These are phyloP conservation scores for Irpex lacteus DNA, from an alignment of 1,284 basidiomycete genomes.

Conservation along the genomic window DNA sequence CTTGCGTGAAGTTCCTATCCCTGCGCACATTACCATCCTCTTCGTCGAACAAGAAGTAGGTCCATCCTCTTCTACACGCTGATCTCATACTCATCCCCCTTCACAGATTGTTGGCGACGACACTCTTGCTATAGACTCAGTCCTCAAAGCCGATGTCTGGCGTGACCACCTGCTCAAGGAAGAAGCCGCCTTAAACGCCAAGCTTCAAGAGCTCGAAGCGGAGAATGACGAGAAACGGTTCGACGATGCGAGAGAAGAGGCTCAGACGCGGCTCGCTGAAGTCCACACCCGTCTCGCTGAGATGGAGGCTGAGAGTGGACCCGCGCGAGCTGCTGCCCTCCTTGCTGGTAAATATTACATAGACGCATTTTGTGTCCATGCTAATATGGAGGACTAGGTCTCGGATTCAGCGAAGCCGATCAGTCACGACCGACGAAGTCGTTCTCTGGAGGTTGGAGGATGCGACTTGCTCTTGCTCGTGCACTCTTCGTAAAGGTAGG, in stretches of 20 bases:
- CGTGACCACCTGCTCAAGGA: constrained; percentile 86
- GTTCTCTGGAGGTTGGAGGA: constrained; percentile 98
- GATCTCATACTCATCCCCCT: background rate
- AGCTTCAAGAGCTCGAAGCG: constrained; percentile 68
- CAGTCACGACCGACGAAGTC: constrained; percentile 80
- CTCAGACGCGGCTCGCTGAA: constrained; percentile 83
- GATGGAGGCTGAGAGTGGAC: constrained; percentile 98
- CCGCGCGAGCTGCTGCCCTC: constrained; percentile 86
- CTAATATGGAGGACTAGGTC: constrained; percentile 41
- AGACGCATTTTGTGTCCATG: background rate
- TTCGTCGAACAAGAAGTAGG: constrained; percentile 97
- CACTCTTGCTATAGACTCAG: constrained; percentile 88
- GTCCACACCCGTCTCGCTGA: constrained; percentile 90
- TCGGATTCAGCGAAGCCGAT: constrained; percentile 90
- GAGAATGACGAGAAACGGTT: constrained; percentile 77
- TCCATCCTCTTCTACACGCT: constrained; percentile 7
- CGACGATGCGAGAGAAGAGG: constrained; percentile 83
- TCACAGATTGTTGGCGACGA: constrained; percentile 86
- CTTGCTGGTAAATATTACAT: constrained; percentile 64
- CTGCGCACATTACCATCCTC: constrained; percentile 92
- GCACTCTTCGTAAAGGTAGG: constrained; percentile 92
- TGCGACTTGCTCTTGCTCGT: constrained; percentile 81
- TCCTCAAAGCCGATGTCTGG: constrained; percentile 97
- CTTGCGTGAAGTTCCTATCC: constrained; percentile 91
- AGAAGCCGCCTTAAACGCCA: constrained; percentile 72